Evolutionary conservation across 2,329 filamentous ascomycete genomes (phyloP).

Genomic region (Apiospora arundinis): DNA sequence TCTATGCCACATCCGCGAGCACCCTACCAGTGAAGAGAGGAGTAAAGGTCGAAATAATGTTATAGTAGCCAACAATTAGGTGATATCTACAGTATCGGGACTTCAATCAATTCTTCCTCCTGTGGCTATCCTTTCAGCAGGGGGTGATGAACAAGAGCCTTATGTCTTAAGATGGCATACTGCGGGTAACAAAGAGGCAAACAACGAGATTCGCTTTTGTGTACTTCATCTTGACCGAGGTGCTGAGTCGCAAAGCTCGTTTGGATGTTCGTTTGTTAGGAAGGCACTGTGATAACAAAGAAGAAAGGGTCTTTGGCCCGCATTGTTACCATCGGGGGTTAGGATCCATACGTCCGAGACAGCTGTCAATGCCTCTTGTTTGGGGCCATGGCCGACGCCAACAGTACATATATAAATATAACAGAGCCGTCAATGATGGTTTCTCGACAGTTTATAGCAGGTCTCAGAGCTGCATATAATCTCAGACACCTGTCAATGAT

Average conservation of each 20-base stretch:
- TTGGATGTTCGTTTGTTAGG: background rate
- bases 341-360: background rate
- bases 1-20: background rate
- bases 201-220: background rate
- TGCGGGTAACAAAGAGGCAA: background rate
- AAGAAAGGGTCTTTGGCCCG: background rate
- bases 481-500: background rate
- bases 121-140: background rate
- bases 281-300: background rate
- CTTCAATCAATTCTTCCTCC: background rate
- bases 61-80: background rate
- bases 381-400: background rate
- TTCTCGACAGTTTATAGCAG: too few relatives aligned
- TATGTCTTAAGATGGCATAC: background rate
- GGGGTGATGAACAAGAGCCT: background rate
- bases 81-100: background rate
- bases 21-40: too few relatives aligned
- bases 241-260: background rate
- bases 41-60: too few relatives aligned
- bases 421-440: background rate
- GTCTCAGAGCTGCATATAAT: background rate
- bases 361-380: conserved; percentile 4
- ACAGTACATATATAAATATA: background rate
- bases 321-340: background rate
- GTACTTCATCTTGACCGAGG: background rate